Conservation (phyloP, 2,329 filamentous ascomycete species). For the Coniochaeta sp. region DNA sequence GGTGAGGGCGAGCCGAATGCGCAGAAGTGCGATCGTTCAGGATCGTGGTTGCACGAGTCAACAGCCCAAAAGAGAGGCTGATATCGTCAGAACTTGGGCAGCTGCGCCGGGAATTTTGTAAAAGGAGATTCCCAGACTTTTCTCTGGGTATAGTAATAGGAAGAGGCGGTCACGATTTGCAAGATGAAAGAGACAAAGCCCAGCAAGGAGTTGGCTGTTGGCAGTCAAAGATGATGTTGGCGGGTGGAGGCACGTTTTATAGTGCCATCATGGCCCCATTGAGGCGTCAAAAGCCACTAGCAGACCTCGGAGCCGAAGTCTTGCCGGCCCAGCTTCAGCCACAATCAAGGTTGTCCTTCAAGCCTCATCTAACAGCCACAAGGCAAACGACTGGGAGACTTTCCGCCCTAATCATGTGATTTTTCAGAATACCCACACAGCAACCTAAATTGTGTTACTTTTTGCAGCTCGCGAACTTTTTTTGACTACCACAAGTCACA, state of each 20-base stretch:
- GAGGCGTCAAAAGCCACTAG: not conserved
- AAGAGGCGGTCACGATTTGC: not conserved
- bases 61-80: not conserved
- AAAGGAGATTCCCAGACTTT: not conserved
- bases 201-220: not conserved
- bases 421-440: not conserved
- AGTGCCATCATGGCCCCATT: not conserved
- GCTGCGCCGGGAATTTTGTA: not conserved
- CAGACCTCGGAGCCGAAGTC: not conserved
- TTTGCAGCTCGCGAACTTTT: conserved; percentile 16
- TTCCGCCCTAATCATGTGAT: conserved; percentile 4
- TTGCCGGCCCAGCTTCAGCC: not conserved
- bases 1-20: not conserved
- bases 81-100: not conserved
- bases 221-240: not conserved
- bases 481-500: conserved; percentile 10
- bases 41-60: not conserved
- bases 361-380: not conserved
- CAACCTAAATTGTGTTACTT: not conserved
- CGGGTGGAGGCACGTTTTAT: not conserved
- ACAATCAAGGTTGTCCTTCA: not conserved
- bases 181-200: not conserved
- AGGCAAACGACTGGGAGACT: not conserved
- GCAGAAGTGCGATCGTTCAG: not conserved
- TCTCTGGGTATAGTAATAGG: not conserved